These are phyloP conservation scores for Raddia guianensis DNA, from an alignment of 176 grass and related monocot genomes.

Conservation along the genomic window DNA sequence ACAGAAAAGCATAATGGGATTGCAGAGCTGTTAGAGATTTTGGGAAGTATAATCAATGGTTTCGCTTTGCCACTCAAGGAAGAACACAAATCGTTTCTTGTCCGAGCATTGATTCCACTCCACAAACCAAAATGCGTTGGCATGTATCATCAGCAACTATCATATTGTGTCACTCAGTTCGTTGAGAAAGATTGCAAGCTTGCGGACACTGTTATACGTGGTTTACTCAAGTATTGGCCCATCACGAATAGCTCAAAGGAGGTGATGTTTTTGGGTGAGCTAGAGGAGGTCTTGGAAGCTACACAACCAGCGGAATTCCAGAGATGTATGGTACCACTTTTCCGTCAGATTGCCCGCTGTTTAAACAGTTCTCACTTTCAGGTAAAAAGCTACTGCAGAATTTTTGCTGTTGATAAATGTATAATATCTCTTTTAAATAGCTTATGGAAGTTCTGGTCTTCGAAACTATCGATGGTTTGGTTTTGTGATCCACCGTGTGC, in stretches of 20 bases:
- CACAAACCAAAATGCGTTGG: conserved; percentile 76
- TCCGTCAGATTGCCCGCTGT: conserved; percentile 64
- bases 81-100: conserved; percentile 78
- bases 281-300: conserved; percentile 71
- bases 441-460: conserved; percentile 11
- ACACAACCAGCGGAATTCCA: conserved; percentile 74
- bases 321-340: conserved; percentile 72
- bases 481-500: conserved; percentile 3
- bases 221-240: conserved; percentile 79
- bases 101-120: conserved; percentile 66
- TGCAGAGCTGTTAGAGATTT: conserved; percentile 69
- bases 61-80: conserved; percentile 79
- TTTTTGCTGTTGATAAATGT: background rate
- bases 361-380: conserved; percentile 77
- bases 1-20: conserved; percentile 76
- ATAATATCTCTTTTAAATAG: conserved; percentile 13
- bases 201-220: conserved; percentile 75
- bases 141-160: conserved; percentile 80
- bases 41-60: conserved; percentile 82
- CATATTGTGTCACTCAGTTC: conserved; percentile 72
- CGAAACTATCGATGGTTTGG: conserved; percentile 18
- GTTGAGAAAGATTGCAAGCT: conserved; percentile 87
- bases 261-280: conserved; percentile 79
- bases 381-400: conserved; percentile 47
- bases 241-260: conserved; percentile 83